Percentiles rank a stretch among this genome's conserved stretches.
phyloP scores from a whole-genome alignment of 2,329 filamentous ascomycete genomes.

The Hymenoscyphus infarciens region DNA sequence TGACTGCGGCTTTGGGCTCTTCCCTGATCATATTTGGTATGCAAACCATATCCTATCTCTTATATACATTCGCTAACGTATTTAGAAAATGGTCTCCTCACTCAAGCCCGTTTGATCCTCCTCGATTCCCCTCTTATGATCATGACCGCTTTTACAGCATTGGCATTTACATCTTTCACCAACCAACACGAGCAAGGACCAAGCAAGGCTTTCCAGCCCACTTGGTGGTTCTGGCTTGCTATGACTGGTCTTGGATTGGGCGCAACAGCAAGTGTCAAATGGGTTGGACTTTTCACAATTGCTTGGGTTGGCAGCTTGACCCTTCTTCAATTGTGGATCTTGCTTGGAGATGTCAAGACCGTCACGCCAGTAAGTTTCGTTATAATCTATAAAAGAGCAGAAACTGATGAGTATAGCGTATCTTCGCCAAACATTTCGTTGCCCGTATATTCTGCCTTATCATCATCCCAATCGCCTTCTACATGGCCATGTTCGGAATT shows the following conservation, averaged over 20 bases:
- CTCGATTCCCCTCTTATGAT: slow-evolving; percentile 93
- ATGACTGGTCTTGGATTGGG: slow-evolving; percentile 85
- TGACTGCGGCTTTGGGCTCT: slow-evolving; percentile 78
- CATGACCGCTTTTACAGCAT: slow-evolving; percentile 85
- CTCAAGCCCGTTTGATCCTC: slow-evolving; percentile 91
- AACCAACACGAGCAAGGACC: slow-evolving; percentile 97
- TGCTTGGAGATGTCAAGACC: slow-evolving; percentile 83
- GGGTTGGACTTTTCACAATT: slow-evolving; percentile 98
- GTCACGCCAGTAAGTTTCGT: slow-evolving; percentile 64
- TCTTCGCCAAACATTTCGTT: slow-evolving; percentile 92
- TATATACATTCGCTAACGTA: slow-evolving; percentile 24
- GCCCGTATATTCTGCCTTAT: slow-evolving; percentile 89
- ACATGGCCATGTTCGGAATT: slow-evolving; percentile 95
- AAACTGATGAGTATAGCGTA: slow-evolving; percentile 47
- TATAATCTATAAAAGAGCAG: not conserved
- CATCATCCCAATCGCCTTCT: slow-evolving; percentile 82
- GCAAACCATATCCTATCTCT: slow-evolving; percentile 23
- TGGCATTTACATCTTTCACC: slow-evolving; percentile 88
- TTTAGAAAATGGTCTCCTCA: slow-evolving; percentile 88
- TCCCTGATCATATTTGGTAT: slow-evolving; percentile 86
- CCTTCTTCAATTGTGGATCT: slow-evolving; percentile 86
- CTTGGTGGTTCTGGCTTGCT: slow-evolving; percentile 97
- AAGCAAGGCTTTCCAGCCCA: slow-evolving; percentile 76
- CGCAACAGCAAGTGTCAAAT: slow-evolving; percentile 92
- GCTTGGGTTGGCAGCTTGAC: slow-evolving; percentile 95